A percentile compares a stretch with the other conserved stretches of the same genome.
Evolutionary conservation across 192 early-diverging fungal genomes (phyloP).

Genomic region (Dissophora ornata): DNA sequence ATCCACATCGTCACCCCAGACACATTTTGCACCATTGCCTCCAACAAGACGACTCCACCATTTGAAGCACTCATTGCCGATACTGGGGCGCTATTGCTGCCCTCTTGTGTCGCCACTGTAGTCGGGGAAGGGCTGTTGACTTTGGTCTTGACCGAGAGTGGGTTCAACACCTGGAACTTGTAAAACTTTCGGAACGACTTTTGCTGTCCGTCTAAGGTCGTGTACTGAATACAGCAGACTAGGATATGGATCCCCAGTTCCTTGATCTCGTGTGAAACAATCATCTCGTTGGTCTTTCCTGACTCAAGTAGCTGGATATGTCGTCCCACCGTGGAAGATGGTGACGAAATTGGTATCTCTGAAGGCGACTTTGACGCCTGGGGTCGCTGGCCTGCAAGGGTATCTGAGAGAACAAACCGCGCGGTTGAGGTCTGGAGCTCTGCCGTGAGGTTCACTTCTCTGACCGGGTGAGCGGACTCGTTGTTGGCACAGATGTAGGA

Average conservation of each 20-base stretch:
- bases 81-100: not conserved
- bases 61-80: conserved; percentile 12
- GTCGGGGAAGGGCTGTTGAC: conserved; percentile 78
- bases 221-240: conserved; percentile 87
- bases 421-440: conserved; percentile 91
- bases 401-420: conserved; percentile 80
- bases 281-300: conserved; percentile 76
- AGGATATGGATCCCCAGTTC: conserved; percentile 94
- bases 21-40: conserved; percentile 95
- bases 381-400: conserved; percentile 39
- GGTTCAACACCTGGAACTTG: conserved; percentile 97
- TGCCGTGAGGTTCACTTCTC: conserved; percentile 80
- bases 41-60: conserved; percentile 81
- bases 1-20: conserved; percentile 82
- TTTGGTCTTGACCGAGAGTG: conserved; percentile 96
- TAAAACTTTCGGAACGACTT: conserved; percentile 90
- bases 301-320: conserved; percentile 68
- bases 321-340: conserved; percentile 40
- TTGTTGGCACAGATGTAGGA: conserved; percentile 92
- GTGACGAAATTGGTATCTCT: not conserved
- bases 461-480: conserved; percentile 73
- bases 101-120: conserved; percentile 34
- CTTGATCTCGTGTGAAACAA: conserved; percentile 94
- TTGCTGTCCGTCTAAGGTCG: conserved; percentile 71
- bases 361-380: not conserved